Evolutionary conservation across 2,329 filamentous ascomycete species (phyloP), one percentile per base, ranked within the genome.

Genomic region (Cercospora janseana): DNA sequence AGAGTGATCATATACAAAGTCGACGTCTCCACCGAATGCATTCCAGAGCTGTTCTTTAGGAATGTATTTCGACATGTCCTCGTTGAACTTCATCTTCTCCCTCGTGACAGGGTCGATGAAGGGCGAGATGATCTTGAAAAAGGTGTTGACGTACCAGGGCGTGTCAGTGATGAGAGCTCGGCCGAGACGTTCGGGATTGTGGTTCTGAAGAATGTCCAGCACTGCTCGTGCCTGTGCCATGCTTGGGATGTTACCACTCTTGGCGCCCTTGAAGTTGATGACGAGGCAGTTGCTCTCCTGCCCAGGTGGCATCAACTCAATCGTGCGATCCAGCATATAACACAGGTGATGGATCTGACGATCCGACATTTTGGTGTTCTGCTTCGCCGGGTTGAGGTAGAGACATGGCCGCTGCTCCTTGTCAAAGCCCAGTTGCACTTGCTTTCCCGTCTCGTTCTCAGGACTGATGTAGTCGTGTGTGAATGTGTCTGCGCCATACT

Each of bases 21-120:
- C 80, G 55, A 95, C 80, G 42, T 88, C 80, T 51, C 93, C 92
- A 40, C 85, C 83, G 63, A 87, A 83, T 50, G 83, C 78, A 62
- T 83, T 85, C 84, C 89, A 87, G 46, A 98, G 80, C 68, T 97
- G 92, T 63, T 85, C 78, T 6, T 83, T 71, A 4, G 90, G 90
- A 15, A 98, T 86, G 68, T 90, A 89, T 60, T 87, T 76, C 60
- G 79, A 79, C 75, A 95, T 84, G 66, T 94, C 87, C 69, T 95
- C 90, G 75, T 97, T 96, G 79, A 95, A 96, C 75, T 93, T 94
- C 74, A 98, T 84, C 77, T 98, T 98, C 65, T 93, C 84, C 51
- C 87, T 83, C 7, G 93, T 98, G 63, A 91, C 75, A 6, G 93
- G 93, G 70, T 98, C 93, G 72, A 98, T 95, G 72, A 98, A 96